phyloP scores from a whole-genome alignment of 2,329 filamentous ascomycete genomes.

The Pseudocercospora fuligena region DNA sequence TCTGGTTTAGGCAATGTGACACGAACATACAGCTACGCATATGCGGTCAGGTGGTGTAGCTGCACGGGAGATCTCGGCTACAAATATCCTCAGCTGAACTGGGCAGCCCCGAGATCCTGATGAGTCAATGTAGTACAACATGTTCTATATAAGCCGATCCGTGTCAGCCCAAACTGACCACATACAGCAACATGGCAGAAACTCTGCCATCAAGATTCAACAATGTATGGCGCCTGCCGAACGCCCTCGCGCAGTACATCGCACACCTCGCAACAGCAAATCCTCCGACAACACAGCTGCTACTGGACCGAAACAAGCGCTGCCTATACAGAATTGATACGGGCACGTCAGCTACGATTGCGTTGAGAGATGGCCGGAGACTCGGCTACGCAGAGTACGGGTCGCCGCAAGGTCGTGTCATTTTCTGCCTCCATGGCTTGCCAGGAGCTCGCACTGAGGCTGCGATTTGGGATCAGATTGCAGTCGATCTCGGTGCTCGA shows the following conservation, averaged over 20 bases:
- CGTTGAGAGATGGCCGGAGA: slow-evolving; percentile 43
- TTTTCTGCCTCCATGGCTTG: slow-evolving; percentile 53
- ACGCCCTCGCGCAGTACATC: background rate
- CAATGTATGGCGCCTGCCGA: background rate
- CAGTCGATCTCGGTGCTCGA: slow-evolving; percentile 43
- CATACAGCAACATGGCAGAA: background rate
- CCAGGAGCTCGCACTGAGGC: slow-evolving; percentile 51
- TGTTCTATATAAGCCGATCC: background rate
- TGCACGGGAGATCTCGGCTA: background rate
- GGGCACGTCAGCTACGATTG: slow-evolving; percentile 13
- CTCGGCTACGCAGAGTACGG: slow-evolving; percentile 55
- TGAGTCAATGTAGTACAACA: background rate
- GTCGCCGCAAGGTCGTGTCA: slow-evolving; percentile 35
- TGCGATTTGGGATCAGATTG: slow-evolving; percentile 41
- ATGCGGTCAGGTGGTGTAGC: background rate
- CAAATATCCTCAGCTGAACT: background rate
- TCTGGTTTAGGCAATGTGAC: background rate
- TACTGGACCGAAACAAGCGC: background rate
- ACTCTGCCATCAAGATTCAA: background rate
- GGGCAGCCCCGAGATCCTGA: background rate
- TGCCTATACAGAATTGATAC: slow-evolving; percentile 10
- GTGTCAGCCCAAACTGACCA: background rate
- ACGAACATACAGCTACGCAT: background rate
- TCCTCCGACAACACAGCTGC: background rate
- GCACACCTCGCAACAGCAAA: background rate